These are phyloP conservation scores for Besnoitia besnoiti DNA, from an alignment of 169 alveolate species.

Conservation along the genomic window DNA sequence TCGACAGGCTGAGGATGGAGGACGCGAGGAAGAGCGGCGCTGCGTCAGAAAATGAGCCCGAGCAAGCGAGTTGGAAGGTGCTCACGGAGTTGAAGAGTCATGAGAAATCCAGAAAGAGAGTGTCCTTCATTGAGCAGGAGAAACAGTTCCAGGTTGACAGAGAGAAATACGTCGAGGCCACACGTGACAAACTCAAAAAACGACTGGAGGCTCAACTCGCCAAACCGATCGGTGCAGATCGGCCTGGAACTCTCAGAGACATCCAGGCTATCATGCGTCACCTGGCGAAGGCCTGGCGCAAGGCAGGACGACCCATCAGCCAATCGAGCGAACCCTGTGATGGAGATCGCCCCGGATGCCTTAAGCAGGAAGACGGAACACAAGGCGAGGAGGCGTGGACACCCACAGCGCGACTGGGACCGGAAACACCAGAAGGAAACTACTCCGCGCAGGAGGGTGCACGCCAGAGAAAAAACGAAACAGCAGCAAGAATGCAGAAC, in stretches of 20 bases:
- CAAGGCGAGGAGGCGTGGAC: no score
- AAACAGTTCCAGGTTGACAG: not conserved
- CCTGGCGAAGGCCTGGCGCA: not conserved
- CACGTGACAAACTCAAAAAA: not conserved
- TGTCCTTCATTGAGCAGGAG: not conserved
- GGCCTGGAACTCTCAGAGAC: not conserved
- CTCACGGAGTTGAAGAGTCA: not conserved
- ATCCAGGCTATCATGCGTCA: not conserved
- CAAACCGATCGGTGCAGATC: not conserved
- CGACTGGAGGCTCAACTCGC: not conserved
- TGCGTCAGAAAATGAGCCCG: not conserved
- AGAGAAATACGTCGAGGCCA: not conserved
- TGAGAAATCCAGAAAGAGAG: not conserved
- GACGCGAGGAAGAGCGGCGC: not conserved
- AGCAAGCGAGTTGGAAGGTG: not conserved
- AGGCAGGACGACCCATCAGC: not conserved
- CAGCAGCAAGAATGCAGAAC: not conserved
- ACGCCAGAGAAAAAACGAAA: not conserved
- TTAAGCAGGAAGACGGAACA: no score
- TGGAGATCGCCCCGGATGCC: no score
- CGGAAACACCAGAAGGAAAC: no score
- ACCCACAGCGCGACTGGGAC: no score
- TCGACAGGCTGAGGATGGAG: not conserved
- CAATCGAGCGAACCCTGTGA: not conserved
- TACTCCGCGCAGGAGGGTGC: no score